Evolutionary conservation across 1,139 yeast genomes (phyloP).

Genomic region (Kurtzmaniella quercitrusa): DNA sequence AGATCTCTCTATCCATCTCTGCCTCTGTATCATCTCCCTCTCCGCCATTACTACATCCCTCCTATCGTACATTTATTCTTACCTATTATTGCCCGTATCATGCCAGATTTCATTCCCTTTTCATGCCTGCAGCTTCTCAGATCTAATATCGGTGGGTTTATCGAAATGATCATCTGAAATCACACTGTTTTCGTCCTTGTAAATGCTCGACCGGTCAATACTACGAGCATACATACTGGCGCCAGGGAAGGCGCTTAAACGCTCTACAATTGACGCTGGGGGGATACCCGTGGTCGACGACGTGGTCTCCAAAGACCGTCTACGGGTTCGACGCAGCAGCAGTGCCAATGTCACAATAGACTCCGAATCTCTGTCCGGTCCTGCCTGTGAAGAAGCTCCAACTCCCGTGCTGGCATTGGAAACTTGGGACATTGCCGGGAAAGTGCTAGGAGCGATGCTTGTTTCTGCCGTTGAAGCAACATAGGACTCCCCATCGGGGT

Average conservation of each 20-base stretch:
- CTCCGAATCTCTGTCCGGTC: conserved; percentile 43
- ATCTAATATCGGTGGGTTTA: not conserved
- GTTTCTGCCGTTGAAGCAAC: conserved; percentile 52
- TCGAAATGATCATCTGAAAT: conserved; percentile 1
- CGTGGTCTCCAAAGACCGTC: conserved; percentile 54
- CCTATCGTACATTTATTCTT: no score
- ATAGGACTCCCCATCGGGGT: conserved; percentile 33
- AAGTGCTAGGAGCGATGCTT: conserved; percentile 40
- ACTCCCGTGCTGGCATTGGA: conserved; percentile 2
- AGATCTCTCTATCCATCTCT: no score
- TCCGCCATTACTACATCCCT: no score
- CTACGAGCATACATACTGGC: conserved; percentile 26
- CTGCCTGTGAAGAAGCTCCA: conserved; percentile 2
- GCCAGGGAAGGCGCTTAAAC: conserved; percentile 28
- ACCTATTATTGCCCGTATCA: no score
- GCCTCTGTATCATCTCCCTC: no score
- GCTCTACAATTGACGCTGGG: conserved; percentile 58
- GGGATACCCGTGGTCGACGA: conserved; percentile 62
- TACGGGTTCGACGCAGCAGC: conserved; percentile 43
- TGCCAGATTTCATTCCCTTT: no score
- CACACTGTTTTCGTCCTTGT: conserved; percentile 4
- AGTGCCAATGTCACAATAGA: conserved; percentile 53
- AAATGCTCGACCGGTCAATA: conserved; percentile 20
- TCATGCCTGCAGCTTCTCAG: conserved; percentile 1
- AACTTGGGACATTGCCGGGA: conserved; percentile 4